These are phyloP conservation scores for Phaeoacremonium minimum DNA, from an alignment of 2,329 filamentous ascomycete species.

Conservation along the genomic window DNA sequence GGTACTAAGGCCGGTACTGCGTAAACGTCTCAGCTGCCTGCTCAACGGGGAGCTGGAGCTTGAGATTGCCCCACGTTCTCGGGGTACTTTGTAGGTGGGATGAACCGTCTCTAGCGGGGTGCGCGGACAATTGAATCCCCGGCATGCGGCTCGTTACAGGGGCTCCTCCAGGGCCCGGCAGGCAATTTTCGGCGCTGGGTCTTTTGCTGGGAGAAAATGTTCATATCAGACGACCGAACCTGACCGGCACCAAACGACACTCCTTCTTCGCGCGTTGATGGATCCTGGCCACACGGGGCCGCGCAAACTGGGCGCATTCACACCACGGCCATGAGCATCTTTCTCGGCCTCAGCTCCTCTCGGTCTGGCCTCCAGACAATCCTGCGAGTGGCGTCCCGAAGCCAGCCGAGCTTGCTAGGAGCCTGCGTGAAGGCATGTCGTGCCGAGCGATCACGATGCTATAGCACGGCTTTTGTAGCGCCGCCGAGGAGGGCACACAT, in stretches of 20 bases:
- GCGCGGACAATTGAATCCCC: neutral
- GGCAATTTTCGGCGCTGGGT: no score
- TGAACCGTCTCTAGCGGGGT: no score
- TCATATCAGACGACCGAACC: no score
- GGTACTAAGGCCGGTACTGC: no score
- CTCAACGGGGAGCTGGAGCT: no score
- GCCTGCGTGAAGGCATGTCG: no score
- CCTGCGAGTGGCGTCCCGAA: neutral
- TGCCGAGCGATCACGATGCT: neutral
- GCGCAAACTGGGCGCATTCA: constrained; percentile 14
- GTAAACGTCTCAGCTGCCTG: no score
- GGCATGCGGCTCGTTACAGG: neutral
- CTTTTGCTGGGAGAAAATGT: no score
- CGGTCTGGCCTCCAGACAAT: constrained; percentile 17
- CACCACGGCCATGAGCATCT: constrained; percentile 17
- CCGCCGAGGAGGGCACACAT: neutral
- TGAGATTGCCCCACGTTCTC: no score
- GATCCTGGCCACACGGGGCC: constrained; percentile 5
- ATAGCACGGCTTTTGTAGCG: neutral
- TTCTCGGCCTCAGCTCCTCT: constrained; percentile 19
- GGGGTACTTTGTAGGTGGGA: no score
- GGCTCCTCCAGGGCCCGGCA: neutral
- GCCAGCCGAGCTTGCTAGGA: neutral
- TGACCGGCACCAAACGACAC: no score
- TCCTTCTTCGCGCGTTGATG: neutral